Percentiles rank a stretch among this genome's conserved stretches.
Conservation (phyloP, 371 early-diverging fungal genomes). For the Saksenaea vasiformis region DNA sequence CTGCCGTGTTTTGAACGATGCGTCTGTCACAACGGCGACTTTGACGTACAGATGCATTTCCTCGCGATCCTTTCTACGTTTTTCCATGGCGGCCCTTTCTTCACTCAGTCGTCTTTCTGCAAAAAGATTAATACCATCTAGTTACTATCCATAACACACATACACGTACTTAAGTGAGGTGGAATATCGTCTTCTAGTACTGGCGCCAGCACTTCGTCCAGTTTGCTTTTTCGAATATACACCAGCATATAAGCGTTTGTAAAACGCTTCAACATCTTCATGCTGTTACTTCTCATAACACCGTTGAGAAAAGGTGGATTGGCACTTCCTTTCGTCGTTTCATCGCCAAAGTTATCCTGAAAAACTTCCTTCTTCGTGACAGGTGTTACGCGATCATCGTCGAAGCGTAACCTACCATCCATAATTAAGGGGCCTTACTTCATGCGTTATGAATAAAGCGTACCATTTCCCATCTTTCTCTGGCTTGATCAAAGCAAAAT, state of each 20-base stretch:
- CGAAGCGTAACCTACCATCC: conserved; percentile 79
- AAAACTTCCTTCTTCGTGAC: conserved; percentile 86
- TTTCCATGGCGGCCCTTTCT: conserved; percentile 59
- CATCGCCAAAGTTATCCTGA: conserved; percentile 96
- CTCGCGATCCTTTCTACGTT: conserved; percentile 62
- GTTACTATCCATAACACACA: background rate
- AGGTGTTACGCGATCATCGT: conserved; percentile 95
- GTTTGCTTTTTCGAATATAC: conserved; percentile 79
- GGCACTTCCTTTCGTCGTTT: conserved; percentile 44
- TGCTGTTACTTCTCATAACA: conserved; percentile 12
- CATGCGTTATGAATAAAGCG: too few relatives aligned
- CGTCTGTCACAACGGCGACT: conserved; percentile 70
- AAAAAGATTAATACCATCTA: conserved; percentile 1
- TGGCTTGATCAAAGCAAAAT: conserved; percentile 91
- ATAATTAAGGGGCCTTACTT: background rate
- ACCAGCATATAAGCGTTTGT: conserved; percentile 98
- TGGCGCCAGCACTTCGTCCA: conserved; percentile 71
- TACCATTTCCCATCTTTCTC: conserved; percentile 81
- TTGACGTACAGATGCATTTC: conserved; percentile 72
- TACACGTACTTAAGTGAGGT: conserved; percentile 65
- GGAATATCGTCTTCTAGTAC: conserved; percentile 73
- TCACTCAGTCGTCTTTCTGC: conserved; percentile 62
- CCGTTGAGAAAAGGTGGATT: conserved; percentile 36
- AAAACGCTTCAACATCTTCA: conserved; percentile 62
- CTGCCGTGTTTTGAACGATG: conserved; percentile 64